A percentile compares a stretch with the other conserved stretches of the same genome.
These are phyloP conservation scores for Aspergillus egyptiacus DNA, from an alignment of 495 filamentous ascomycete genomes.

Conservation along the genomic window DNA sequence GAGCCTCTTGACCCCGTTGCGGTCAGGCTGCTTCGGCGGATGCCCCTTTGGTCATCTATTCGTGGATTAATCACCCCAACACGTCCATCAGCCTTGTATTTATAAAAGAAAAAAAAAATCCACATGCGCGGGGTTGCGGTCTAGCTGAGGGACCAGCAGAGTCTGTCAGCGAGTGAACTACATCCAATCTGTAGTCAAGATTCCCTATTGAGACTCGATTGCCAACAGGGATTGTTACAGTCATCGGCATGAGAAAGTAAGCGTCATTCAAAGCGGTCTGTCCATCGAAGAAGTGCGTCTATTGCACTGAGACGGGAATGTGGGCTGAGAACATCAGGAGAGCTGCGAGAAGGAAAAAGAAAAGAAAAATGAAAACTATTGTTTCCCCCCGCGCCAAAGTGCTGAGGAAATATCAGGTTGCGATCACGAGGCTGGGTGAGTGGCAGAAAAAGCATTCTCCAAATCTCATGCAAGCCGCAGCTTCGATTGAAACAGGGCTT, in stretches of 20 bases:
- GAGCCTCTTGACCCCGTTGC: neutral
- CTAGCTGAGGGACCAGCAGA: neutral
- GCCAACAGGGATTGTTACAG: neutral
- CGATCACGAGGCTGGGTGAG: constrained; percentile 14
- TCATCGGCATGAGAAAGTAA: neutral
- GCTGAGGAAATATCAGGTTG: constrained; percentile 5
- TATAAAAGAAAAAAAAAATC: neutral
- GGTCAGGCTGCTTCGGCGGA: neutral
- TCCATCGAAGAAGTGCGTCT: neutral
- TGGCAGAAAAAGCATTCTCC: constrained; percentile 6
- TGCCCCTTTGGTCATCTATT: neutral
- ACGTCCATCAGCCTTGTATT: neutral
- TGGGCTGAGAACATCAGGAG: neutral
- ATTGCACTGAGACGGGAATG: neutral
- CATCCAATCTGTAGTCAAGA: neutral
- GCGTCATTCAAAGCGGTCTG: neutral
- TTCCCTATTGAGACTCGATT: neutral
- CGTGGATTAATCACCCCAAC: neutral
- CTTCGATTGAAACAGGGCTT: neutral
- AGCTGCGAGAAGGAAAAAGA: constrained; percentile 1
- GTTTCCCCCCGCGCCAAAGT: neutral
- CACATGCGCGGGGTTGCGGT: neutral
- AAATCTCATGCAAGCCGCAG: constrained; percentile 14
- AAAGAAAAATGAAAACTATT: neutral
- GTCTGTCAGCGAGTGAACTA: neutral